phyloP scores from a whole-genome alignment of 75 land plant species.

The Picea glauca region DNA sequence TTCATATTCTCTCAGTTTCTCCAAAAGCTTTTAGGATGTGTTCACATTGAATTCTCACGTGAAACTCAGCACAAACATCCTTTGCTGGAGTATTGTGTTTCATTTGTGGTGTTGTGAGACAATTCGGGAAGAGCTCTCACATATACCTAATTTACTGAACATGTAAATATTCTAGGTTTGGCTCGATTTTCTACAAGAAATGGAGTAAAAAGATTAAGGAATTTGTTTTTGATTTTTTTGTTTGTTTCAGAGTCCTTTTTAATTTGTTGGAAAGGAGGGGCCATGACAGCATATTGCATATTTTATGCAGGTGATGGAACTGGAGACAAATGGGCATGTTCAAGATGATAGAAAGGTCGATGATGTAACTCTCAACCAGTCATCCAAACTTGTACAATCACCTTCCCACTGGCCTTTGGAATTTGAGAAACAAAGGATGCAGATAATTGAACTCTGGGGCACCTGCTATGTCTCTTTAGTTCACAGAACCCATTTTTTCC shows the following conservation, averaged over 20 bases:
- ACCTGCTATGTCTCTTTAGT: conserved; percentile 58
- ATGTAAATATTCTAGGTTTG: neutral
- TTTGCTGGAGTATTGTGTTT: neutral
- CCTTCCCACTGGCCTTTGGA: conserved; percentile 37
- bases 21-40: neutral
- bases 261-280: neutral
- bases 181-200: neutral
- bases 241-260: neutral
- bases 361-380: conserved; percentile 21
- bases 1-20: neutral
- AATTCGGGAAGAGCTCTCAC: neutral
- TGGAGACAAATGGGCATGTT: conserved; percentile 9
- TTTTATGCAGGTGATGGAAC: conserved; percentile 23
- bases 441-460: conserved; percentile 74
- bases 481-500: conserved; percentile 77
- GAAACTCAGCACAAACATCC: neutral
- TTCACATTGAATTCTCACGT: neutral
- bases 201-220: neutral
- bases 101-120: neutral
- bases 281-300: neutral
- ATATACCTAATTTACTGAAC: neutral
- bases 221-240: neutral
- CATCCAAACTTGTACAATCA: conserved; percentile 14
- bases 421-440: conserved; percentile 46
- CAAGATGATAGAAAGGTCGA: conserved; percentile 10